These are phyloP conservation scores for Rhizodiscina lignyota DNA, from an alignment of 495 filamentous ascomycete genomes.

Conservation along the genomic window DNA sequence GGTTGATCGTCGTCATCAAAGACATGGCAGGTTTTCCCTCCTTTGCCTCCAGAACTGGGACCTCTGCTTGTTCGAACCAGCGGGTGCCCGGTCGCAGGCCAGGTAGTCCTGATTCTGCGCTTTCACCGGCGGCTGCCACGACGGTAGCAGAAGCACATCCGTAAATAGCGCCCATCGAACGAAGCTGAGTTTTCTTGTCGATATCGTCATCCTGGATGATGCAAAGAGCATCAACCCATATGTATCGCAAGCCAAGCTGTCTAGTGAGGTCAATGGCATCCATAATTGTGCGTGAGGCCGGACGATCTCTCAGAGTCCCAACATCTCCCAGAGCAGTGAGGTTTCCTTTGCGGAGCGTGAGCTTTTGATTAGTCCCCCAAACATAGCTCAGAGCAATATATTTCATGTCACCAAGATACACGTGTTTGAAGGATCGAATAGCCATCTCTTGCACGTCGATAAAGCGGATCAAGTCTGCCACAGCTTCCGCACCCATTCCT, in stretches of 20 bases:
- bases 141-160: slow-evolving; percentile 1
- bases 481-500: too few relatives aligned
- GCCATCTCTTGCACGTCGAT: too few relatives aligned
- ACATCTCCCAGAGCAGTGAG: background rate
- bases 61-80: background rate
- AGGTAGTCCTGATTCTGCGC: slow-evolving; percentile 1
- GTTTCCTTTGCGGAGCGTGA: background rate
- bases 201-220: slow-evolving; percentile 7
- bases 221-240: slow-evolving; percentile 2
- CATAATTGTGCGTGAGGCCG: too few relatives aligned
- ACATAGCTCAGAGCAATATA: background rate
- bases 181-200: slow-evolving; percentile 5
- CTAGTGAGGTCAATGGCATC: background rate
- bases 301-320: background rate
- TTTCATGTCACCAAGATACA: too few relatives aligned
- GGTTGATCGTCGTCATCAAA: too few relatives aligned
- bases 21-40: too few relatives aligned
- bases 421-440: too few relatives aligned
- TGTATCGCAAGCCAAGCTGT: background rate
- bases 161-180: slow-evolving; percentile 4
- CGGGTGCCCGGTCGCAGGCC: slow-evolving; percentile 1
- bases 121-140: slow-evolving; percentile 2
- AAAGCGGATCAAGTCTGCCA: too few relatives aligned
- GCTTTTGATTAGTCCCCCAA: background rate
- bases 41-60: too few relatives aligned